Evolutionary conservation across 2,329 filamentous ascomycete genomes (phyloP).

Genomic region (Aplosporella prunicola): DNA sequence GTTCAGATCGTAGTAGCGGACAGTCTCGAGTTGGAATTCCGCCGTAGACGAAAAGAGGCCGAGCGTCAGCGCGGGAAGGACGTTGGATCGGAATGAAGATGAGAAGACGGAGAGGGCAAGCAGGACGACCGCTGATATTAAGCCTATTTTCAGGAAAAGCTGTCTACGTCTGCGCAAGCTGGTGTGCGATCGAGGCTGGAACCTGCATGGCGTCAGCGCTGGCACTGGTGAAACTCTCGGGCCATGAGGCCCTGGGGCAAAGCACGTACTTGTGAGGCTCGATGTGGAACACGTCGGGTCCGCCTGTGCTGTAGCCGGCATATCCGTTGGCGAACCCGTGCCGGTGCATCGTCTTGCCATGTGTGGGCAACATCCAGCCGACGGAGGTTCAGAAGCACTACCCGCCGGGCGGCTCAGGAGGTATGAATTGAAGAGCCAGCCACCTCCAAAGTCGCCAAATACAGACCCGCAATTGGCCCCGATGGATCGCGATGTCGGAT

Average conservation of each 20-base stretch:
- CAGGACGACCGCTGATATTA: conserved; percentile 46
- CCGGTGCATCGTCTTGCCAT: conserved; percentile 78
- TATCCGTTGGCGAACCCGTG: conserved; percentile 78
- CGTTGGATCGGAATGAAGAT: conserved; percentile 57
- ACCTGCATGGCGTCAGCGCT: conserved; percentile 44
- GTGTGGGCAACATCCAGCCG: conserved; percentile 48
- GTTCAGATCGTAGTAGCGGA: conserved; percentile 92
- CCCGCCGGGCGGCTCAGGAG: conserved; percentile 11
- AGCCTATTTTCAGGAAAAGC: conserved; percentile 58
- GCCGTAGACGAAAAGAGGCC: conserved; percentile 59
- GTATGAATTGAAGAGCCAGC: conserved; percentile 5
- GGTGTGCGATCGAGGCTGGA: conserved; percentile 72
- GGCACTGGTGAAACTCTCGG: conserved; percentile 11
- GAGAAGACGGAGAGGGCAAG: conserved; percentile 63
- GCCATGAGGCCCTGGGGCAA: not conserved
- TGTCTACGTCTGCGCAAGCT: conserved; percentile 64
- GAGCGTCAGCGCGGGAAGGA: conserved; percentile 55
- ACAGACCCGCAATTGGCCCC: conserved; percentile 5
- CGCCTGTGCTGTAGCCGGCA: conserved; percentile 58
- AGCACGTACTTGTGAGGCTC: conserved; percentile 71
- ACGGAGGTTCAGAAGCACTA: conserved; percentile 3
- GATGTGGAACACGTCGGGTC: conserved; percentile 67
- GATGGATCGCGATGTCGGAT: conserved; percentile 9
- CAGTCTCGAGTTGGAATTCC: conserved; percentile 78
- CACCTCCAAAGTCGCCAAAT: conserved; percentile 4